Base-by-base conservation (phyloP, 2,329 filamentous ascomycete genomes). In the Coniochaeta sp. region DNA sequence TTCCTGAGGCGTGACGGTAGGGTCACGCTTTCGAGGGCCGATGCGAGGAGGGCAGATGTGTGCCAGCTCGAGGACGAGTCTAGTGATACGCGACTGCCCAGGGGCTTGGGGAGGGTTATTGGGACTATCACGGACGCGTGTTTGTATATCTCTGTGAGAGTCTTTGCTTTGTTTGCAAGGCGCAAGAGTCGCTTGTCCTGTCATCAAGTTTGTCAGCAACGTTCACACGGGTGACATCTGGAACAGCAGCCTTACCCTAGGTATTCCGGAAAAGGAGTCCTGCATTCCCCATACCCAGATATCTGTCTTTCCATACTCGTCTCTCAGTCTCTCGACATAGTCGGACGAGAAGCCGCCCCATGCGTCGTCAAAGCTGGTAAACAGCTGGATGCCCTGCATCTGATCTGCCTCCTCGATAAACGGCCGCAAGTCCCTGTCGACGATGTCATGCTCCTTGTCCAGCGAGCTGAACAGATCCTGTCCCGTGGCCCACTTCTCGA, bases 341-440 rank as follows among this genome's bases (percentile, higher is more conserved):
- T 78, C 77, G 3, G 83, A 73, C 6, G 85, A 79, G 64, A 92
- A 92, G 1, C 89, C 87, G 55, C 84, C 87, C 89, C 89, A 94
- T 12, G 86, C 87, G 68, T 91, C 87, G 63, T 92, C 88, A 6
- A 84, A 70, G 4, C 81, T 79, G 2, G 85, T 76, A 55, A 91
- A 79, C 10, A 91, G 65, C 65, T 97, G 92, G 16, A 99, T 75
- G 0, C 87, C 92, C 67, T 96, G 91, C 71, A 97, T 78, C 51
- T 90, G 85, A 67, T 99, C 94, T 57, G 91, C 94, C 69, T 97
- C 94, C 70, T 99, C 94, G 2, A 86, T 82, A 64, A 96, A 96
- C 0, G 85, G 85, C 32, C 94, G 78, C 57, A 96, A 73, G 65
- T 99, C 92, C n/a, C 91, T 81, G 64, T 99, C 94, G 4, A 96